phyloP scores from a whole-genome alignment of 352 stramenopile genomes.

The Phytophthora chlamydospora region DNA sequence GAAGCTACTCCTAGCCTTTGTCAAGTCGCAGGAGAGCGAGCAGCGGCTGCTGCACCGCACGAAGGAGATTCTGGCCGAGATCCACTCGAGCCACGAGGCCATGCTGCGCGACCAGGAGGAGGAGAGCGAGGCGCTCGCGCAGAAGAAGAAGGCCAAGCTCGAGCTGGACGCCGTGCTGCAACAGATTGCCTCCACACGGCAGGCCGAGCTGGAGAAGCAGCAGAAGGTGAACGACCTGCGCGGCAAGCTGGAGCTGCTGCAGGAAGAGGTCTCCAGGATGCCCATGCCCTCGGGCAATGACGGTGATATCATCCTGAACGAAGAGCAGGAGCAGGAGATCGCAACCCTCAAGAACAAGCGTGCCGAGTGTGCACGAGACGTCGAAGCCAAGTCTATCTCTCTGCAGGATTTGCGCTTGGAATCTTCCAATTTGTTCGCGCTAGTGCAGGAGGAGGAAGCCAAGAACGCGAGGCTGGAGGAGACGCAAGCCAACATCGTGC shows the following conservation, averaged over 20 bases:
- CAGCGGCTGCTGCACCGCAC: constrained; percentile 69
- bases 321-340: constrained; percentile 77
- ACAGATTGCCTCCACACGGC: constrained; percentile 62
- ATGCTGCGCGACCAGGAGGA: constrained; percentile 82
- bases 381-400: constrained; percentile 71
- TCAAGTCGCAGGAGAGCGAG: constrained; percentile 87
- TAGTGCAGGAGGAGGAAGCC: constrained; percentile 69
- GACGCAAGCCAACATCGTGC: constrained; percentile 40
- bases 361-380: constrained; percentile 68
- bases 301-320: constrained; percentile 61
- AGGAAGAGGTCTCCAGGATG: constrained; percentile 71
- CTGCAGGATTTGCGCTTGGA: constrained; percentile 73
- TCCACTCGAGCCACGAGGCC: constrained; percentile 74
- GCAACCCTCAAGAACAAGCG: constrained; percentile 73
- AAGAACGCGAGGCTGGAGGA: constrained; percentile 70
- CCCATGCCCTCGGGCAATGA: constrained; percentile 42
- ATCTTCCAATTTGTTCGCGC: constrained; percentile 62
- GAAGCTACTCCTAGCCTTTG: constrained; percentile 71
- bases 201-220: constrained; percentile 76
- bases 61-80: constrained; percentile 78
- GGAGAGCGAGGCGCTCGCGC: constrained; percentile 67
- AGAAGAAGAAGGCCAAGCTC: constrained; percentile 76
- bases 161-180: constrained; percentile 75
- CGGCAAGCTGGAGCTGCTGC: constrained; percentile 62
- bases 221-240: constrained; percentile 74